Percentiles rank a stretch among this genome's conserved stretches.
Evolutionary conservation across 768 basidiomycete genomes (phyloP).

Genomic region (Cytidiella melzeri): DNA sequence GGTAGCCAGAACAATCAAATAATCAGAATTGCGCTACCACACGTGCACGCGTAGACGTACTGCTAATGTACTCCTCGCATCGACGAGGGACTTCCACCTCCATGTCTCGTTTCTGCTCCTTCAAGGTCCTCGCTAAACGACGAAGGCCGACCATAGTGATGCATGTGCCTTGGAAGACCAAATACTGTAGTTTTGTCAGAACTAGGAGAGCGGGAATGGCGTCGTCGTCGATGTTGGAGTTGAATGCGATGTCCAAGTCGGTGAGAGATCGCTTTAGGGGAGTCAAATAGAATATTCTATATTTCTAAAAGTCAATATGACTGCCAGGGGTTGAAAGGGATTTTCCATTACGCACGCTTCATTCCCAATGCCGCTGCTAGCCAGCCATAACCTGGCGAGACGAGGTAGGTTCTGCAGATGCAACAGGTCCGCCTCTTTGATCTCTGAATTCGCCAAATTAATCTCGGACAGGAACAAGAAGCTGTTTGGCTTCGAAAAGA

Average conservation of each 20-base stretch:
- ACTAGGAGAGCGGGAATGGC: slow-evolving; percentile 48
- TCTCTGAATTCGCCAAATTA: slow-evolving; percentile 38
- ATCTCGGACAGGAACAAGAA: slow-evolving; percentile 47
- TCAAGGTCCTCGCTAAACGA: slow-evolving; percentile 35
- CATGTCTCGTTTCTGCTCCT: slow-evolving; percentile 33
- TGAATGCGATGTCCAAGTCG: slow-evolving; percentile 46
- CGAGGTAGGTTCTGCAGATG: slow-evolving; percentile 49
- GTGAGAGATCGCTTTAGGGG: slow-evolving; percentile 48
- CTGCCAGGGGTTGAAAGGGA: background rate
- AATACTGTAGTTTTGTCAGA: slow-evolving; percentile 39
- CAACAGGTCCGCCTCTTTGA: slow-evolving; percentile 43
- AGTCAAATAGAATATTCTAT: slow-evolving; percentile 52
- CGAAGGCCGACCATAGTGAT: slow-evolving; percentile 56
- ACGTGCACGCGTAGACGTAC: slow-evolving; percentile 27
- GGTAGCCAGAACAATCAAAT: background rate
- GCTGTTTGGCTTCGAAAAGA: slow-evolving; percentile 43
- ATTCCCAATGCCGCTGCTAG: slow-evolving; percentile 51
- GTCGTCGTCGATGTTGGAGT: slow-evolving; percentile 50
- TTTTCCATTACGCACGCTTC: slow-evolving; percentile 42
- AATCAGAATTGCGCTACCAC: background rate
- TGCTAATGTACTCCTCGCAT: slow-evolving; percentile 49
- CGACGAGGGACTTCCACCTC: slow-evolving; percentile 47
- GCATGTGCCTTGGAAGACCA: slow-evolving; percentile 48
- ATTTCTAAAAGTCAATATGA: background rate
- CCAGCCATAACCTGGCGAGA: slow-evolving; percentile 40